Base-by-base conservation (phyloP, 805 yeast species). In the Candida adriatica region DNA sequence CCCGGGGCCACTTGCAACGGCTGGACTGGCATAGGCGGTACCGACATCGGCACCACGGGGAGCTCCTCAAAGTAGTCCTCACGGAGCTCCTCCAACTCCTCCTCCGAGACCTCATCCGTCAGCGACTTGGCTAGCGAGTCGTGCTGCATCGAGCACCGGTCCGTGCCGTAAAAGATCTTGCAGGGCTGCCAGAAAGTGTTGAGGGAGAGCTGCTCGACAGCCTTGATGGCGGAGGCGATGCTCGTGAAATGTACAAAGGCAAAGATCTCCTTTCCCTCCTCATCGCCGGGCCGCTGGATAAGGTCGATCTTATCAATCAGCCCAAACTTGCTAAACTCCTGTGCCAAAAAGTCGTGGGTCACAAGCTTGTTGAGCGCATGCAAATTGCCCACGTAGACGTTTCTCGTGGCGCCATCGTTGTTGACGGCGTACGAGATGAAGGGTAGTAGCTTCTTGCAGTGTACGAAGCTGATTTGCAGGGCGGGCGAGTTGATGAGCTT, bases 331-430 rank as follows among this genome's bases (percentile, higher is more conserved):
- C 66, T 54, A 33, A 77, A 73, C 47, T 75, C 81, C 2, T 53
- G 42, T 16, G 74, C 48, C 23, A 77, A 47, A 15, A 59, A 61
- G 0, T 51, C 55, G 33, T 61, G 73, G 30, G 56, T 55, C 13
- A 68, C 60, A 6, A 44, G 51, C 24, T 48, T 49, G 18, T 66
- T 54, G 10, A 60, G 46, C 23, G 73, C 73, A 35, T 75, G 71
- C 33, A 88, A 62, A 43, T 75, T 75, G 10, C 96, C 95, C 38
- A 90, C 64, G 51, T 82, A 87, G 15, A 90, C 95, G 52, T 88
- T 87, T 62, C 98, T 75, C 14, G 96, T 84, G 3, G 97, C 97
- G 26, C 88, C 86, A 45, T 85, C 90, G 41, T 84, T 73, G 35
- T 76, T 75, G 32, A 92, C 83, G 6, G 62, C 59, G 10, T 53